These are phyloP conservation scores for Colletotrichum gigasporum DNA, from an alignment of 2,329 filamentous ascomycete genomes.

Conservation along the genomic window DNA sequence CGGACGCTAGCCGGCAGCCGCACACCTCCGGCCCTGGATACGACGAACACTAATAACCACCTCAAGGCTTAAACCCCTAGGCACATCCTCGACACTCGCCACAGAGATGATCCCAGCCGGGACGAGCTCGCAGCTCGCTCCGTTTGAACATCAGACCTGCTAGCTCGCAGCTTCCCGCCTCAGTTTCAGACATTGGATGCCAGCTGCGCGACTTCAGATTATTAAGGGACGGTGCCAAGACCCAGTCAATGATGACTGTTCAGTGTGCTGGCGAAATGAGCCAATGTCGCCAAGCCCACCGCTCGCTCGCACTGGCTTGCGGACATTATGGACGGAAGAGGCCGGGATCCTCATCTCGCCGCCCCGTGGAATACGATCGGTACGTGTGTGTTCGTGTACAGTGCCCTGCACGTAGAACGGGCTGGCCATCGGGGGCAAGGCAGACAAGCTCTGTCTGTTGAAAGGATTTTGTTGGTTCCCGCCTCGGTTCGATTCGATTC, in stretches of 20 bases:
- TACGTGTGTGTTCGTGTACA: background rate
- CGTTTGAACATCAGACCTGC: background rate
- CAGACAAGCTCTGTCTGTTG: too few relatives aligned
- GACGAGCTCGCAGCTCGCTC: background rate
- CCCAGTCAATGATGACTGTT: background rate
- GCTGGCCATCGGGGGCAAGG: constrained; percentile 17
- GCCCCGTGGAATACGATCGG: constrained; percentile 9
- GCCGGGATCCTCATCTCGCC: constrained; percentile 16
- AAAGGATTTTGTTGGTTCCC: too few relatives aligned
- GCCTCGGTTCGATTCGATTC: too few relatives aligned
- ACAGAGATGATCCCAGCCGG: too few relatives aligned
- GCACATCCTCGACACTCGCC: too few relatives aligned
- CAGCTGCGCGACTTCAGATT: background rate
- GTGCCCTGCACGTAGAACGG: constrained; percentile 21
- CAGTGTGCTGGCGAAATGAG: constrained; percentile 23
- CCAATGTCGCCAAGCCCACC: constrained; percentile 17
- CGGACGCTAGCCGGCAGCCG: constrained; percentile 11
- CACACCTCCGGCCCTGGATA: too few relatives aligned
- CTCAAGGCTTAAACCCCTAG: background rate
- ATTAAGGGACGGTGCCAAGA: constrained; percentile 26
- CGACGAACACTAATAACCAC: too few relatives aligned
- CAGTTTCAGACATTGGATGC: constrained; percentile 18
- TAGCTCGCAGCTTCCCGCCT: background rate
- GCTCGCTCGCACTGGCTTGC: background rate
- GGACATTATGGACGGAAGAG: constrained; percentile 4